Conservation (phyloP, 129 eudicot genomes). For the Silybum marianum region DNA sequence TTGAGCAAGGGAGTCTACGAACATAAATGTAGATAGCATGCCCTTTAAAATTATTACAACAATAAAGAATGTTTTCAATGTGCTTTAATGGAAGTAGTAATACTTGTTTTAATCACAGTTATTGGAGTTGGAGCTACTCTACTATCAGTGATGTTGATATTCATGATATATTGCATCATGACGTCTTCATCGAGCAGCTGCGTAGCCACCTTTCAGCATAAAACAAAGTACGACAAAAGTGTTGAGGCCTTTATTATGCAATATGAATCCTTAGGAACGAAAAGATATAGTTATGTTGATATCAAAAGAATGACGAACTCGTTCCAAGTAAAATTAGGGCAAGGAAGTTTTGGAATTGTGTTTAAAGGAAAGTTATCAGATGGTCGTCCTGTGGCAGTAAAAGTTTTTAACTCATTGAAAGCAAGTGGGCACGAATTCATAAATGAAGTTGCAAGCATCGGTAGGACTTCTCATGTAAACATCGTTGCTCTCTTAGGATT, state of each 20-base stretch:
- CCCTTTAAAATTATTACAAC: background rate
- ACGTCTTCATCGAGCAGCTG: background rate
- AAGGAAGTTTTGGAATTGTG: conserved; percentile 35
- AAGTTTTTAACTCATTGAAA: conserved; percentile 28
- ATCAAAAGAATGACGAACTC: conserved; percentile 34
- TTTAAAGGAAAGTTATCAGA: conserved; percentile 30
- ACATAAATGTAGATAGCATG: background rate
- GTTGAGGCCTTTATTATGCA: conserved; percentile 26
- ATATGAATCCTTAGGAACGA: conserved; percentile 18
- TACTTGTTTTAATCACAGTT: conserved; percentile 1
- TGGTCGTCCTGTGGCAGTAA: conserved; percentile 32
- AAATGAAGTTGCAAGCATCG: conserved; percentile 39
- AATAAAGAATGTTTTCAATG: background rate
- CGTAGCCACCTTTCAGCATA: conserved; percentile 1
- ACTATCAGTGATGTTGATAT: background rate
- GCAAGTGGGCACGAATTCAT: conserved; percentile 40
- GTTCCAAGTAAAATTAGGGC: conserved; percentile 25
- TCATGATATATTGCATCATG: background rate
- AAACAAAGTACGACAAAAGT: conserved; percentile 17
- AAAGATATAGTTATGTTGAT: conserved; percentile 20
- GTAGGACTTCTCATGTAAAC: conserved; percentile 44
- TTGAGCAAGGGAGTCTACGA: background rate
- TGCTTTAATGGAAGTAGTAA: background rate
- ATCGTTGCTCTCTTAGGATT: conserved; percentile 39
- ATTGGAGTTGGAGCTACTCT: background rate